These are phyloP conservation scores for Brassica rapa DNA, from an alignment of 345 rosid species.

Conservation along the genomic window DNA sequence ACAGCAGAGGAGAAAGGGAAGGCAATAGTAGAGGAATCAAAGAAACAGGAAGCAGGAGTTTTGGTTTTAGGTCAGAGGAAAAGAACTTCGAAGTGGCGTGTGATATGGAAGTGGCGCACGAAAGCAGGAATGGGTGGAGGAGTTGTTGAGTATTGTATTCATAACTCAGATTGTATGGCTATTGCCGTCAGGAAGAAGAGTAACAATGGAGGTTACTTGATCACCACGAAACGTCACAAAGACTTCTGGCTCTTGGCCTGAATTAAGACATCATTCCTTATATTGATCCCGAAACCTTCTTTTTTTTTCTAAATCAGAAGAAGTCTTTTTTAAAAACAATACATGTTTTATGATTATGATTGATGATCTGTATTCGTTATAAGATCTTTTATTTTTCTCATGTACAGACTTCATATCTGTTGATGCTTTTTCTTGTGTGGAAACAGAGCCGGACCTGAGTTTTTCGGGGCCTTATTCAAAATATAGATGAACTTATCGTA, in stretches of 20 bases:
- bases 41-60: conserved; percentile 63
- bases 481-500: too few relatives aligned
- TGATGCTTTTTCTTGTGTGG: background rate
- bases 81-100: conserved; percentile 72
- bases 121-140: background rate
- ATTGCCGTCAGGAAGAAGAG: background rate
- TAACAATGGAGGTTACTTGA: background rate
- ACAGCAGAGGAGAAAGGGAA: conserved; percentile 89
- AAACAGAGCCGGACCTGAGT: too few relatives aligned
- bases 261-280: background rate
- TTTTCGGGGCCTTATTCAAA: too few relatives aligned
- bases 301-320: background rate
- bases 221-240: background rate
- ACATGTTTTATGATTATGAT: background rate
- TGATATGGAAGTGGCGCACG: conserved; percentile 38
- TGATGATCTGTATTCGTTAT: background rate
- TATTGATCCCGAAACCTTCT: background rate
- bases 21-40: conserved; percentile 84
- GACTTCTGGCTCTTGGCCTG: background rate
- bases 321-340: background rate
- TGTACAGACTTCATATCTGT: background rate
- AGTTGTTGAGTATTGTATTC: background rate
- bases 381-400: background rate
- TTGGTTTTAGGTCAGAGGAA: conserved; percentile 82
- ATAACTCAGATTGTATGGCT: background rate